These are phyloP conservation scores for Chaetomium tenue DNA, from an alignment of 495 filamentous ascomycete species.

Conservation along the genomic window DNA sequence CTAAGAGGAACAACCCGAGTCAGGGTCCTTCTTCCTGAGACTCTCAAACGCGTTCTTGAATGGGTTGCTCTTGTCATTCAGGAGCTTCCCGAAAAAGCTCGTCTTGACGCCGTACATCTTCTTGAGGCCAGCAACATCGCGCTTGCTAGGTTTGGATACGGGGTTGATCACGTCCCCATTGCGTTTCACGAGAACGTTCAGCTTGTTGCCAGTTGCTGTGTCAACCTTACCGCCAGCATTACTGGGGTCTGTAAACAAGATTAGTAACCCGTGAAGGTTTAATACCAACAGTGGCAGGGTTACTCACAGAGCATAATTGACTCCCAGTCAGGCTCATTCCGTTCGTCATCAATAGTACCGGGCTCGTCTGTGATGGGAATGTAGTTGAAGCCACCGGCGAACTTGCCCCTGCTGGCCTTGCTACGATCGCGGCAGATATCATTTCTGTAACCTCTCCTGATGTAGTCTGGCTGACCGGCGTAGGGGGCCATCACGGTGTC, in stretches of 20 bases:
- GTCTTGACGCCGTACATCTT: slow-evolving; percentile 9
- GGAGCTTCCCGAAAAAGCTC: background rate
- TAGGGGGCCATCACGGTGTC: background rate
- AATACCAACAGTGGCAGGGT: background rate
- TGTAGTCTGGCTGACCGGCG: background rate
- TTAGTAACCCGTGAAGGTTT: background rate
- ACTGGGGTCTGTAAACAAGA: background rate
- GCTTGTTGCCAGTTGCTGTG: background rate
- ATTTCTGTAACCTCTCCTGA: background rate
- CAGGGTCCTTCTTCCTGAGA: background rate
- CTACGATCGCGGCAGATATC: background rate
- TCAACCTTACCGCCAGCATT: background rate
- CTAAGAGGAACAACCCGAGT: background rate
- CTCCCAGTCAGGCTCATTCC: slow-evolving; percentile 3
- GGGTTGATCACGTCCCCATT: background rate
- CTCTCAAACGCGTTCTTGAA: background rate
- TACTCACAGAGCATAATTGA: slow-evolving; percentile 1
- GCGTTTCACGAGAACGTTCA: background rate
- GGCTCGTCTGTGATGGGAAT: background rate
- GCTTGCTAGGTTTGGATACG: background rate
- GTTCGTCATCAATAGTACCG: background rate
- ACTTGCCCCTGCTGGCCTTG: background rate
- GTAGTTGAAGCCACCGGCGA: slow-evolving; percentile 6
- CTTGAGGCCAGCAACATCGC: background rate
- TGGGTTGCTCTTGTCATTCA: background rate